Base-by-base conservation (phyloP, 179 eudicot species). In the Gypsophila paniculata region DNA sequence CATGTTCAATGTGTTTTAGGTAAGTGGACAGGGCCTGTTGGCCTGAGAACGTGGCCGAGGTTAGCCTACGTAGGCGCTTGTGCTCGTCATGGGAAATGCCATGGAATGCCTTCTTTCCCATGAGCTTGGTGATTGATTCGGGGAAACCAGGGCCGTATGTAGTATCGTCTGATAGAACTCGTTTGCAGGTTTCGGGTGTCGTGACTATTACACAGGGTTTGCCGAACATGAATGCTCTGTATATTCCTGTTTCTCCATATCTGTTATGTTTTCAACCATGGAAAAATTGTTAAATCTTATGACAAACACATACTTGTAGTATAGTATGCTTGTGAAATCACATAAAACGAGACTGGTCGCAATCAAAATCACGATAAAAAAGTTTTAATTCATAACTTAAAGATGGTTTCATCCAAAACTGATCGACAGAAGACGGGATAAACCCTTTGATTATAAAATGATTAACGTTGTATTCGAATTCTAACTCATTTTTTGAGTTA, bases 171-270 rank as follows among this genome's bases (percentile, higher is more conserved):
- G 76, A 76, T 39, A 82, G 74, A 0, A 87, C 78, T 77, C 73
- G 74, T 75, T 69, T 82, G 84, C 87, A 82, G 64, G 79, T 71
- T 51, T 87, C 83, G 0, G 88, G 78, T 36, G 77, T 75, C 26
- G 86, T 85, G 15, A 85, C 81, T 25, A 87, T 83, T n/a, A 87
- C 83, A 70, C 85, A 82, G 8, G 89, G 89, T 32, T 75, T 85
- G 6, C 87, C 86, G 63, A 87, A 85, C 85, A 84, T 80, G 13
- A 80, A 64, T 3, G 83, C 79, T 72, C 73, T 85, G 83, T 85
- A 83, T 58, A 84, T 76, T 25, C 77, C 81, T 38, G 74, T 75
- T 57, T 54, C 48, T 21, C 81, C 82, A 69, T 52, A 69, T 18
- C 82, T 78, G 75, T 44, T 21, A n/a, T 34, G 0, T 17, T 9